These are phyloP conservation scores for Knufia fluminis DNA, from an alignment of 2,329 filamentous ascomycete genomes.

Conservation along the genomic window DNA sequence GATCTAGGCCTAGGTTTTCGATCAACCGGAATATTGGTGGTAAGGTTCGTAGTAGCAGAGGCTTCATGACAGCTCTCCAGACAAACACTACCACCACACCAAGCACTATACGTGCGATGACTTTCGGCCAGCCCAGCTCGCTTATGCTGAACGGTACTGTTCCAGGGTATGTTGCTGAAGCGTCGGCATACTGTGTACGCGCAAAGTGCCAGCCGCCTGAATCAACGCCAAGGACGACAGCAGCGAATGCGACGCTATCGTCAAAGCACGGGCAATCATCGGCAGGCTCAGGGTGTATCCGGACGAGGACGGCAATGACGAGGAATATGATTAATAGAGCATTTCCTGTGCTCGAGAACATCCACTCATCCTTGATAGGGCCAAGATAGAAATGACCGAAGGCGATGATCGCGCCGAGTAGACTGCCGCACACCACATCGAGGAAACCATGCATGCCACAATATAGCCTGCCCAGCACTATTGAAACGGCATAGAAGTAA, in stretches of 20 bases:
- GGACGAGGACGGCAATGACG: constrained; percentile 64
- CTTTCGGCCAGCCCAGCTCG: constrained; percentile 56
- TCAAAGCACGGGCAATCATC: constrained; percentile 97
- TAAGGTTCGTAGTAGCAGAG: constrained; percentile 62
- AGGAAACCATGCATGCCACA: constrained; percentile 98
- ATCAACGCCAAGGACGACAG: constrained; percentile 77
- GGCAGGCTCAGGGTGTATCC: constrained; percentile 88
- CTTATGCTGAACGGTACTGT: constrained; percentile 57
- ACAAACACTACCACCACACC: constrained; percentile 77
- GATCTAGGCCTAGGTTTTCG: constrained; percentile 65
- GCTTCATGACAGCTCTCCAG: constrained; percentile 88
- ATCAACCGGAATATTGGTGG: constrained; percentile 82
- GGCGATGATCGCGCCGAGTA: constrained; percentile 60
- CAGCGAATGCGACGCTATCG: constrained; percentile 87
- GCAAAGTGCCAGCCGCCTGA: constrained; percentile 76
- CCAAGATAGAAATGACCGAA: constrained; percentile 48
- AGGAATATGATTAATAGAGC: constrained; percentile 56
- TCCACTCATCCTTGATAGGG: constrained; percentile 57
- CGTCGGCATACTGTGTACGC: constrained; percentile 45
- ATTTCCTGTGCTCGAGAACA: constrained; percentile 54
- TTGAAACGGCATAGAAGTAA: constrained; percentile 81
- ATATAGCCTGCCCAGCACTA: constrained; percentile 83
- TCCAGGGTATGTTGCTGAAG: constrained; percentile 44
- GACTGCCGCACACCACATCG: constrained; percentile 73
- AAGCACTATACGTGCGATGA: constrained; percentile 59